Evolutionary conservation across 495 filamentous ascomycete genomes (phyloP).

Genomic region (Trichoderma virens): DNA sequence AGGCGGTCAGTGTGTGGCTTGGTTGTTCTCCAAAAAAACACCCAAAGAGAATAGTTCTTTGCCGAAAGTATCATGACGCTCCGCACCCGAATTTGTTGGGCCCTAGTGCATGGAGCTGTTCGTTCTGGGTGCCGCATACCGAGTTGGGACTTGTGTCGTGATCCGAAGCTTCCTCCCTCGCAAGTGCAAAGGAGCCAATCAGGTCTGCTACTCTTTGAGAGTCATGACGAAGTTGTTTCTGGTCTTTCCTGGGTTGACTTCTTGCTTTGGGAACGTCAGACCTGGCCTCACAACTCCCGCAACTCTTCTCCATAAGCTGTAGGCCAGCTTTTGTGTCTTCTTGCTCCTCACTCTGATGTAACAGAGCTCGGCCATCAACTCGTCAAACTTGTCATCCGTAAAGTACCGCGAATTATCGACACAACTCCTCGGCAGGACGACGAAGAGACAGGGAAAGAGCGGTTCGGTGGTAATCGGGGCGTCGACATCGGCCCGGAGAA

Average conservation of each 20-base stretch:
- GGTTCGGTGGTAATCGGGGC: slow-evolving; percentile 20
- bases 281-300: slow-evolving; percentile 16
- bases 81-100: not conserved
- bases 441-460: slow-evolving; percentile 70
- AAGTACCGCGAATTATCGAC: slow-evolving; percentile 89
- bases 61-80: not conserved
- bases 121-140: not conserved
- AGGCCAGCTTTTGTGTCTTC: slow-evolving; percentile 73
- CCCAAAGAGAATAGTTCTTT: not conserved
- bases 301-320: slow-evolving; percentile 67
- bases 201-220: slow-evolving; percentile 1
- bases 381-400: slow-evolving; percentile 58
- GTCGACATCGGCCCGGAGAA: slow-evolving; percentile 37
- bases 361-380: slow-evolving; percentile 70
- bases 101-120: not conserved
- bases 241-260: slow-evolving; percentile 60
- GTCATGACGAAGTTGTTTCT: slow-evolving; percentile 89
- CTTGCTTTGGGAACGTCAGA: slow-evolving; percentile 48
- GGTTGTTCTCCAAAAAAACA: not conserved
- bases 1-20: not conserved
- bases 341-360: slow-evolving; percentile 61
- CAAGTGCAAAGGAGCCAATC: not conserved
- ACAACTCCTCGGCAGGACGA: slow-evolving; percentile 85
- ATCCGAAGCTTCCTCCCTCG: not conserved
- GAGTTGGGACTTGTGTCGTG: not conserved